A percentile compares a stretch with the other conserved stretches of the same genome.
These are phyloP conservation scores for Thymus quinquecostatus DNA, from an alignment of 257 asterid species.

Conservation along the genomic window DNA sequence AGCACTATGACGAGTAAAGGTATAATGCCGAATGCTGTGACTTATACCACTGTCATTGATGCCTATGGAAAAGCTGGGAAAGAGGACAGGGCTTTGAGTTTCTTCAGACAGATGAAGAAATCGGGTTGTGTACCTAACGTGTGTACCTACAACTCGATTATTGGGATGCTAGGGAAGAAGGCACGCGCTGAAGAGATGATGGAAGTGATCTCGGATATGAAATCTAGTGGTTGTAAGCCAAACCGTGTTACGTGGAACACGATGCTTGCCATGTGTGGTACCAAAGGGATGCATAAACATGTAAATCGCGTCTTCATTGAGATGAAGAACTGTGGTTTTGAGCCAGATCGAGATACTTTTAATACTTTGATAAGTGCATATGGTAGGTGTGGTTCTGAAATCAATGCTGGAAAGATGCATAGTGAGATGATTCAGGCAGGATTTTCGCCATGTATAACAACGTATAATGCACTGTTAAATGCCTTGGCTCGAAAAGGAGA, in stretches of 20 bases:
- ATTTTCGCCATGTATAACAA: conserved; percentile 75
- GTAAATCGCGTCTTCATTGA: conserved; percentile 70
- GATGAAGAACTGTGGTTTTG: conserved; percentile 91
- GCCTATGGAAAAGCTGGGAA: conserved; percentile 90
- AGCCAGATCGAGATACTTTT: conserved; percentile 90
- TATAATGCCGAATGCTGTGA: conserved; percentile 77
- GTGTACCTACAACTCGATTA: conserved; percentile 84
- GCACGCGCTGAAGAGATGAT: conserved; percentile 83
- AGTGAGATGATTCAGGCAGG: conserved; percentile 86
- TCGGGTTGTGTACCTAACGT: conserved; percentile 93
- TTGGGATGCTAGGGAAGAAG: conserved; percentile 93
- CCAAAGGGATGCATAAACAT: conserved; percentile 75
- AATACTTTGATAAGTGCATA: conserved; percentile 86
- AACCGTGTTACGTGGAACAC: conserved; percentile 95
- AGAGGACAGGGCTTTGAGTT: conserved; percentile 73
- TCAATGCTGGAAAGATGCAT: conserved; percentile 71
- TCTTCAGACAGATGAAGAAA: conserved; percentile 75
- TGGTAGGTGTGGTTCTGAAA: conserved; percentile 81
- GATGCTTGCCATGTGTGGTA: conserved; percentile 84
- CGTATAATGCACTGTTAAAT: conserved; percentile 86
- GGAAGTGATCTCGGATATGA: conserved; percentile 77
- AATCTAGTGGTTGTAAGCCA: conserved; percentile 76
- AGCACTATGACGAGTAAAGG: conserved; percentile 81
- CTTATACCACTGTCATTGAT: conserved; percentile 92
- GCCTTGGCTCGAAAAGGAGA: conserved; percentile 87